A percentile compares a stretch with the other conserved stretches of the same genome.
Evolutionary conservation across 2,329 filamentous ascomycete genomes (phyloP).

Genomic region (Diaporthe caulivora): DNA sequence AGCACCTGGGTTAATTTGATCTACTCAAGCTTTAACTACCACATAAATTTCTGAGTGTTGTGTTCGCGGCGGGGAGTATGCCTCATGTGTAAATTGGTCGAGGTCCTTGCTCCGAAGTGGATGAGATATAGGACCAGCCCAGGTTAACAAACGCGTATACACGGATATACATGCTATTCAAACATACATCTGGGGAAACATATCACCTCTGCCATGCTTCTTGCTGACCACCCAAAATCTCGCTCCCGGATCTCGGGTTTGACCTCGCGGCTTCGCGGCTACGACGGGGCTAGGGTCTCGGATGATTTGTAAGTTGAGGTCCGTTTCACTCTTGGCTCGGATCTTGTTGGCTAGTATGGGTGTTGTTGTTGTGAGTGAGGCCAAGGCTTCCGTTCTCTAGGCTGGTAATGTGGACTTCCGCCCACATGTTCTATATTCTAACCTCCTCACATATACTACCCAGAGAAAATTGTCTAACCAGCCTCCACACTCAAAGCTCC

Average conservation of each 20-base stretch:
- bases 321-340: background rate
- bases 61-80: background rate
- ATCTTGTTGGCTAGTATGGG: no score
- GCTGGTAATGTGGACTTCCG: background rate
- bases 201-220: background rate
- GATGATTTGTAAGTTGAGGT: constrained; percentile 13
- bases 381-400: no score
- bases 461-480: no score
- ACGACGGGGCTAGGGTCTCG: background rate
- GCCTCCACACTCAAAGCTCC: background rate
- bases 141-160: background rate
- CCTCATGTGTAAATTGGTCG: no score
- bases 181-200: background rate
- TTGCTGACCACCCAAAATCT: background rate
- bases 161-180: no score
- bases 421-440: background rate
- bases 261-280: constrained; percentile 3
- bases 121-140: no score
- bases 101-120: no score
- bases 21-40: no score
- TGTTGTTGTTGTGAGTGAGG: no score
- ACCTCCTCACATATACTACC: background rate
- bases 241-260: background rate
- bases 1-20: background rate
- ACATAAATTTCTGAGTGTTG: no score